These are phyloP conservation scores for Lactarius sp. DNA, from an alignment of 768 basidiomycete genomes.

Conservation along the genomic window DNA sequence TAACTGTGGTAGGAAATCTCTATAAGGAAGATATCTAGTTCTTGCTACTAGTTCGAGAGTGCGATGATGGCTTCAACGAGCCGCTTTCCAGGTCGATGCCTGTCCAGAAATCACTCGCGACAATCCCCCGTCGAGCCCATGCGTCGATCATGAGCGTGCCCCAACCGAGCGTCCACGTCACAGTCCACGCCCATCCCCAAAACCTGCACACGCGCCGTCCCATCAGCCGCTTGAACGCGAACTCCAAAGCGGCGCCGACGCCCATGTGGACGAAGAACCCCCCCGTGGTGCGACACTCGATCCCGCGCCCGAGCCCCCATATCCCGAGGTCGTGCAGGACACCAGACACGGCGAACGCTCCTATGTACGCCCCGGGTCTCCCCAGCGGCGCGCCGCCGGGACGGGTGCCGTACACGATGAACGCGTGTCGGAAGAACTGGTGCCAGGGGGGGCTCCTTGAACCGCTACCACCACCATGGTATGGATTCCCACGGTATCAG, in stretches of 20 bases:
- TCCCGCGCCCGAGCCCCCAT: constrained; percentile 55
- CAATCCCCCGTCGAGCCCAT: constrained; percentile 17
- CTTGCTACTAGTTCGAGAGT: neutral
- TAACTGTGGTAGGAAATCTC: too few species aligned
- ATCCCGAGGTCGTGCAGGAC: constrained; percentile 53
- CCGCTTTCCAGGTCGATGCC: constrained; percentile 8
- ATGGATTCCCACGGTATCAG: too few species aligned
- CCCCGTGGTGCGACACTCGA: constrained; percentile 39
- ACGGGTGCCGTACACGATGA: constrained; percentile 32
- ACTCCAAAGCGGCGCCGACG: constrained; percentile 48
- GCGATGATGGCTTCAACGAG: neutral
- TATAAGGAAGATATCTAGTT: too few species aligned
- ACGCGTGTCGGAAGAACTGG: constrained; percentile 33
- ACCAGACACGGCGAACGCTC: constrained; percentile 56
- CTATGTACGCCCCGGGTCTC: constrained; percentile 47
- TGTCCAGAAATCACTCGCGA: constrained; percentile 5
- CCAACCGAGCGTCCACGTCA: constrained; percentile 44
- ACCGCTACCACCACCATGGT: too few species aligned
- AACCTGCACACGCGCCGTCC: constrained; percentile 46
- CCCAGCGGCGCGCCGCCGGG: constrained; percentile 42
- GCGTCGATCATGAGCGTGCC: constrained; percentile 26
- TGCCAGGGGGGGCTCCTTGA: constrained; percentile 41
- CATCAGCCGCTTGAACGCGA: constrained; percentile 39
- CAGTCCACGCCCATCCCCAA: constrained; percentile 51
- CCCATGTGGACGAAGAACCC: constrained; percentile 59